These are phyloP conservation scores for Fusarium sulawesiense DNA, from an alignment of 2,329 filamentous ascomycete species.

Conservation along the genomic window DNA sequence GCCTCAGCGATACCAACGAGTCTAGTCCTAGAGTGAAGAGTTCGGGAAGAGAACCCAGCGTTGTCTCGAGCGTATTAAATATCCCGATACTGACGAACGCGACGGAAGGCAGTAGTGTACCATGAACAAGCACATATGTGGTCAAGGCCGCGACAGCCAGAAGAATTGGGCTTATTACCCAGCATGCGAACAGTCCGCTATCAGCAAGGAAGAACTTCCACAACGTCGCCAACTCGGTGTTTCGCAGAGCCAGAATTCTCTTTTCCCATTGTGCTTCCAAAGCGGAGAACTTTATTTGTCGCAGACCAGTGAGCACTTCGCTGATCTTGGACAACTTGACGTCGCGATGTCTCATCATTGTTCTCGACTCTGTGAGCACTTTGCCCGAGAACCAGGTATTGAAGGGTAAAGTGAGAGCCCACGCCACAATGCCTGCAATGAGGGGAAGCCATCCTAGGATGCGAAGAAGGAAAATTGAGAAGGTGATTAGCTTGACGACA, in stretches of 20 bases:
- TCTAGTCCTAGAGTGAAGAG: constrained; percentile 77
- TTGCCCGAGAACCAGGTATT: constrained; percentile 74
- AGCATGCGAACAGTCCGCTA: constrained; percentile 71
- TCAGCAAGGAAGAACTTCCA: constrained; percentile 75
- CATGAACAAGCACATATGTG: constrained; percentile 72
- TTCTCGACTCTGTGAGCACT: constrained; percentile 72
- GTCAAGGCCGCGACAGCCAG: constrained; percentile 77
- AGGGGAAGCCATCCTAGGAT: constrained; percentile 78
- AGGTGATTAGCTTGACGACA: constrained; percentile 57
- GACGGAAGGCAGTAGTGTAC: constrained; percentile 73
- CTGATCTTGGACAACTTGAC: constrained; percentile 78
- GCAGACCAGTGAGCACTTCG: constrained; percentile 80
- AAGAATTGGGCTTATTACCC: constrained; percentile 77
- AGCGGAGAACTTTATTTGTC: constrained; percentile 85
- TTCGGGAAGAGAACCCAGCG: constrained; percentile 76
- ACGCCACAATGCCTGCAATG: constrained; percentile 71
- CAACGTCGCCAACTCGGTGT: constrained; percentile 72
- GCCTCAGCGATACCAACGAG: constrained; percentile 74
- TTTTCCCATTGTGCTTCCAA: constrained; percentile 78
- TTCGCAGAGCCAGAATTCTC: constrained; percentile 70
- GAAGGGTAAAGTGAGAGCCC: constrained; percentile 72
- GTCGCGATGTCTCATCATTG: constrained; percentile 79
- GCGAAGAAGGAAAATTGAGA: constrained; percentile 71
- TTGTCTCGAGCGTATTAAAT: constrained; percentile 76
- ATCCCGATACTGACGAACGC: constrained; percentile 83